Conservation (phyloP, 768 basidiomycete genomes). For the Mrakia gelida region DNA sequence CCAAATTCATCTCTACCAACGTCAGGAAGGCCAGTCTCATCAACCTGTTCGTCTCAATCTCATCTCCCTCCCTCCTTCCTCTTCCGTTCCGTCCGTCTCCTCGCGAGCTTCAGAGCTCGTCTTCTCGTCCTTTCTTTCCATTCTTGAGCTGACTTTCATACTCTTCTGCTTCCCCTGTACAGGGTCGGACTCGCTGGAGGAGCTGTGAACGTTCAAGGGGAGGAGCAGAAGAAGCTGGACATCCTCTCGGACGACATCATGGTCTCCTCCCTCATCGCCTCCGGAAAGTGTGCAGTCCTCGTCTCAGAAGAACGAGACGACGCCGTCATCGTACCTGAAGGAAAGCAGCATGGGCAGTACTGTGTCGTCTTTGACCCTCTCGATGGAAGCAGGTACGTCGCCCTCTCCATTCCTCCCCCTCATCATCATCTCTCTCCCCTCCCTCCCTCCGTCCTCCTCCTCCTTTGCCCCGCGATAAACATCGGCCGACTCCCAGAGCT, state of each 20-base stretch:
- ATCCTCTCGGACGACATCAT: constrained; percentile 97
- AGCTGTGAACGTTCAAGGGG: constrained; percentile 93
- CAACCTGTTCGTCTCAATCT: constrained; percentile 67
- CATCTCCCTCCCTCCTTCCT: not conserved
- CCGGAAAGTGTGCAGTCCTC: constrained; percentile 93
- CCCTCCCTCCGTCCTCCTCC: no score
- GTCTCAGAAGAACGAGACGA: constrained; percentile 91
- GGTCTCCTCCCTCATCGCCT: constrained; percentile 92
- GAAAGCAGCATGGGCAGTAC: constrained; percentile 74
- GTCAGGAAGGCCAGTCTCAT: constrained; percentile 95
- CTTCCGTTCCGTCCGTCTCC: constrained; percentile 5
- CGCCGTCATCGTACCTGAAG: constrained; percentile 78
- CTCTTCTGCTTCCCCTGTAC: not conserved
- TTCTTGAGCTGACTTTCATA: not conserved
- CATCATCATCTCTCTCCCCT: not conserved
- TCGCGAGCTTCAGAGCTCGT: not conserved
- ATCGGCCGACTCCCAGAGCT: not conserved
- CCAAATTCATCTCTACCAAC: constrained; percentile 95
- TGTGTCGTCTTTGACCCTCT: constrained; percentile 98
- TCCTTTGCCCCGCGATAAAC: not conserved
- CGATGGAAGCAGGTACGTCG: constrained; percentile 66
- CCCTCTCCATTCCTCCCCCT: not conserved
- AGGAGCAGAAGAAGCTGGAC: constrained; percentile 99
- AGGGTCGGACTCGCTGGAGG: constrained; percentile 97
- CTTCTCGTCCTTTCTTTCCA: not conserved